Base-by-base conservation (phyloP, 345 rosid genomes). In the Laguncularia racemosa region DNA sequence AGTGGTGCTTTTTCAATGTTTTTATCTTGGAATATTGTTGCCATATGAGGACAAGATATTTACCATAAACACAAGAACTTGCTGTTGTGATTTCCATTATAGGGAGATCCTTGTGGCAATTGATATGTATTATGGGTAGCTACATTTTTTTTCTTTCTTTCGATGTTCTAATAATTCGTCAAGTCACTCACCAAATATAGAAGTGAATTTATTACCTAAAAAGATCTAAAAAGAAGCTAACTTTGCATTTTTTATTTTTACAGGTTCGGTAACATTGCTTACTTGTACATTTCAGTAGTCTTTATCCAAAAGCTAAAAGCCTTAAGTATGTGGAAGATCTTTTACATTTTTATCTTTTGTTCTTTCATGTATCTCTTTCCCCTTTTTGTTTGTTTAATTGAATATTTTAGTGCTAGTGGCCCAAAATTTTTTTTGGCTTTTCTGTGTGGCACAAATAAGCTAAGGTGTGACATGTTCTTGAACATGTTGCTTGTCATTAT, bases 221-320 rank as follows among this genome's bases (percentile, higher is more conserved):
- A 23, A 23, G 4, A 23, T 23, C 3, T 23, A 2, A 2, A 23
- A 2, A 4, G 26, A 23, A 23, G 4, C 26, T 8, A 53, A 50
- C 23, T 57, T 62, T 67, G 60, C 55, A 48, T n/a, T 15, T 53
- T 72, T 21, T 48, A 26, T 20, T 44, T n/a, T 55, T 59, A 23
- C 85, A 93, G 99, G 97, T 90, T 95, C 71, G 99, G 99, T 26
- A 95, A 95, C 75, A 95, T 97, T 53, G 97, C 99, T 48, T 93
- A 83, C 68, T 75, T 93, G 80, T 84, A 83, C 74, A 89, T 93
- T 50, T 89, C 99, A 23, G 99, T 93, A 50, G 97, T 97, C 77
- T 93, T 93, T 68, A 89, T 89, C 73, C 99, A 89, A 82, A 93
- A 89, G 97, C 95, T 90, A 45, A 90, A 95, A 77, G 99, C 99